These are phyloP conservation scores for Coemansia sp. DNA, from an alignment of 192 early-diverging fungal species.

Conservation along the genomic window DNA sequence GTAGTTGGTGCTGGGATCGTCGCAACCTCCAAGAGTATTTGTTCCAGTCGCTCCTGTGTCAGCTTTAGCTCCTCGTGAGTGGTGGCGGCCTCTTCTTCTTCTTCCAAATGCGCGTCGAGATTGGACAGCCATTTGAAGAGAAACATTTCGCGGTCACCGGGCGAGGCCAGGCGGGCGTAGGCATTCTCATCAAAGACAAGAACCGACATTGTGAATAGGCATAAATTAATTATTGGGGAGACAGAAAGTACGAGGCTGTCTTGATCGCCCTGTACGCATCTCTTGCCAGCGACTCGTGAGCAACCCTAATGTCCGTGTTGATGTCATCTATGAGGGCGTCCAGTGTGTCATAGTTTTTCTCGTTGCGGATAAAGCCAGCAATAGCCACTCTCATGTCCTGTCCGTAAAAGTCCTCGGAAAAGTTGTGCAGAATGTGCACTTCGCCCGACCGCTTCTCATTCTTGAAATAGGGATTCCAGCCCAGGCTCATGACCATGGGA, in stretches of 20 bases:
- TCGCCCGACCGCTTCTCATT: slow-evolving; percentile 96
- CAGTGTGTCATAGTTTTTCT: slow-evolving; percentile 84
- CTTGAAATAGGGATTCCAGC: slow-evolving; percentile 99
- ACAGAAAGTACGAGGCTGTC: neutral
- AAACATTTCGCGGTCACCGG: slow-evolving; percentile 74
- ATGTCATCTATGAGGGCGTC: slow-evolving; percentile 93
- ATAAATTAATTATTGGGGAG: neutral
- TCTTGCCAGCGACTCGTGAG: slow-evolving; percentile 20
- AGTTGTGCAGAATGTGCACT: slow-evolving; percentile 93
- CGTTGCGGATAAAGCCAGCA: slow-evolving; percentile 83
- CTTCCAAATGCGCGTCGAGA: slow-evolving; percentile 72
- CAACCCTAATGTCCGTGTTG: slow-evolving; percentile 70
- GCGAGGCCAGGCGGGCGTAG: slow-evolving; percentile 35
- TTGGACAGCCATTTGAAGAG: slow-evolving; percentile 87
- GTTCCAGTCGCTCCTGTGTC: slow-evolving; percentile 70
- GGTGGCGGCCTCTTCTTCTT: slow-evolving; percentile 29
- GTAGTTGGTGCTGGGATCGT: slow-evolving; percentile 62
- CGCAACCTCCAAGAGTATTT: slow-evolving; percentile 61
- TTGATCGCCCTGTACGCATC: slow-evolving; percentile 15
- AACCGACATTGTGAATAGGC: neutral
- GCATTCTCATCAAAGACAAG: slow-evolving; percentile 56
- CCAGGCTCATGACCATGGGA: slow-evolving; percentile 99
- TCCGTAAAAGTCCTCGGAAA: slow-evolving; percentile 88
- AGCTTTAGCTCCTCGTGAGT: too few species aligned
- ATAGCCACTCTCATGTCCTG: slow-evolving; percentile 78